phyloP scores from a whole-genome alignment of 331 rosid species.

The Telfairia occidentalis region DNA sequence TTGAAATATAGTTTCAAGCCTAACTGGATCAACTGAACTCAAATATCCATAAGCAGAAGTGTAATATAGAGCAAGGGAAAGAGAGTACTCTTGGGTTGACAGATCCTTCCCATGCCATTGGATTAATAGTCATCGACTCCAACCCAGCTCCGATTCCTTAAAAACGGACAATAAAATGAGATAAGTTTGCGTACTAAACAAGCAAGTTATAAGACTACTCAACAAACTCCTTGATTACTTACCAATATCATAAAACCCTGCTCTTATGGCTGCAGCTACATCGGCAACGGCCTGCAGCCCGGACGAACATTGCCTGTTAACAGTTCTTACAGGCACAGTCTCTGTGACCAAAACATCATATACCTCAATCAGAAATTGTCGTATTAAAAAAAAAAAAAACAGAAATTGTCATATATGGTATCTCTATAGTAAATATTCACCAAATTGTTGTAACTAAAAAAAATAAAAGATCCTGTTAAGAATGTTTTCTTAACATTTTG shows the following conservation, averaged over 20 bases:
- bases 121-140: conserved; percentile 74
- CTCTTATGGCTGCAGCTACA: conserved; percentile 89
- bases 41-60: not conserved
- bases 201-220: not conserved
- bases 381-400: too few relatives aligned
- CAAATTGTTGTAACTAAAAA: too few relatives aligned
- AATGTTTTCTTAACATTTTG: too few relatives aligned
- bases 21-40: not conserved
- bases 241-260: conserved; percentile 96
- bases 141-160: conserved; percentile 93
- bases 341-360: conserved; percentile 28
- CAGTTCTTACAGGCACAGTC: conserved; percentile 83
- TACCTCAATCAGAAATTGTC: not conserved
- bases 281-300: conserved; percentile 98
- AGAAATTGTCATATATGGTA: too few relatives aligned
- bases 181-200: not conserved
- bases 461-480: too few relatives aligned
- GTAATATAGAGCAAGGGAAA: not conserved
- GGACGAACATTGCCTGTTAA: conserved; percentile 91
- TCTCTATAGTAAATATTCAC: too few relatives aligned
- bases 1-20: not conserved
- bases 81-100: conserved; percentile 68
- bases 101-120: conserved; percentile 87
- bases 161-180: not conserved
- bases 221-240: not conserved